These are phyloP conservation scores for Tremella mesenterica DNA, from an alignment of 768 basidiomycete genomes.

Conservation along the genomic window DNA sequence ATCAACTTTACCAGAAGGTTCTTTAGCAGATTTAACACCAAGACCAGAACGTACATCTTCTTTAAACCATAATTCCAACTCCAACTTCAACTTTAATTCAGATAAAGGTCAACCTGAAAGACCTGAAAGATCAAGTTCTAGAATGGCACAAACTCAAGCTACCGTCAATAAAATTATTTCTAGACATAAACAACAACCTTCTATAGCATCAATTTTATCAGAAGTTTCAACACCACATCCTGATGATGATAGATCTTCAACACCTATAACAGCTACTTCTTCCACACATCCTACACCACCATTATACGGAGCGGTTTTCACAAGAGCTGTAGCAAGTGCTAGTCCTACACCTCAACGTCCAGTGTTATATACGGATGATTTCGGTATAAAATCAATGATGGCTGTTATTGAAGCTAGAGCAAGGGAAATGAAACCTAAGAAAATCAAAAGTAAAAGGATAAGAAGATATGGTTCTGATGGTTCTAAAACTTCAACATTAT, in stretches of 20 bases:
- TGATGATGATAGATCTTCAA: slow-evolving; percentile 19
- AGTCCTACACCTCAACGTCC: slow-evolving; percentile 42
- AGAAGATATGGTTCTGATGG: too few relatives aligned
- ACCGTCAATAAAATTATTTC: slow-evolving; percentile 29
- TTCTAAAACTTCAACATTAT: too few relatives aligned
- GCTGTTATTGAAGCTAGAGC: slow-evolving; percentile 62
- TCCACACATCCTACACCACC: slow-evolving; percentile 42
- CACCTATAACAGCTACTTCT: slow-evolving; percentile 44
- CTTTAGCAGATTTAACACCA: slow-evolving; percentile 8
- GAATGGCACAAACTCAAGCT: slow-evolving; percentile 19
- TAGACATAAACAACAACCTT: slow-evolving; percentile 51
- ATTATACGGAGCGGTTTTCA: slow-evolving; percentile 19
- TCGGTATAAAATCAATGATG: slow-evolving; percentile 78
- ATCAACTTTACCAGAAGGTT: slow-evolving; percentile 17
- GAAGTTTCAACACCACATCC: slow-evolving; percentile 33
- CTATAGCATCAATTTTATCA: slow-evolving; percentile 67
- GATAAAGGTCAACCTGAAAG: slow-evolving; percentile 4
- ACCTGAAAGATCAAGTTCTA: not conserved
- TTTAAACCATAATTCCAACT: not conserved
- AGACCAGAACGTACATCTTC: not conserved
- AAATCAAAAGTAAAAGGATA: not conserved
- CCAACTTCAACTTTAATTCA: slow-evolving; percentile 6
- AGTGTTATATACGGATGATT: slow-evolving; percentile 55
- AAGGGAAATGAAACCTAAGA: slow-evolving; percentile 11
- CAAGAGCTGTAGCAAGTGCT: slow-evolving; percentile 51